Evolutionary conservation across 306 rosid genomes (phyloP), one percentile per base, ranked within the genome.

Genomic region (Lathyrus tuberosus): DNA sequence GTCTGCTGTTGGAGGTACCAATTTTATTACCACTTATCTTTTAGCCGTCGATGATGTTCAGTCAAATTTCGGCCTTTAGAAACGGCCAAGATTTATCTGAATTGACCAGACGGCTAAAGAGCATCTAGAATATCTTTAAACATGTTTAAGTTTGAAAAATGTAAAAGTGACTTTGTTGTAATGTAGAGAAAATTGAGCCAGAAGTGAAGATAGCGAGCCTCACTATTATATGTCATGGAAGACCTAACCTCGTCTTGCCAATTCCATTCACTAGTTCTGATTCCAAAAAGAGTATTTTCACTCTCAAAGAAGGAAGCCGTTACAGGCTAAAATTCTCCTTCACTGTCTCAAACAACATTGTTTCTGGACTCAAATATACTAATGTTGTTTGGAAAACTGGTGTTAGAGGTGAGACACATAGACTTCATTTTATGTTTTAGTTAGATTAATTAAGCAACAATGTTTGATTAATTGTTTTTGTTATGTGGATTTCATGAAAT

Each of bases 291-390:
- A 75, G 78, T 18, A 82, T 89, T 65, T 92, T 92, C 81, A 78
- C 78, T 7, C 80, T 77, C 9, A 92, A 86, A 82, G 95, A 89
- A 84, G 97, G 91, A 67, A 74, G 83, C 65, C 79, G 66, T 14
- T 87, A 86, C 80, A 81, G 84, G 47, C 75, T 88, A 28, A 82
- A 69, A 72, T 92, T 92, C 86, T 72, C 82, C 66, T 89, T 87
- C 73, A 46, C 58, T 3, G 97, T 92, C 70, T 62, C 79, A 56
- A 81, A 79, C 72, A 92, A 92, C 77, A 86, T 92, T 2, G 97
- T 92, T 42, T 89, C 95, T 6, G 97, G 97, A 78, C 89, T 92
- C 80, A 87, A 81, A 70, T 92, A 92, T 82, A 78, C 90, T 41
- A 92, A 88, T 67, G 76, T 62, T 12, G 95, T 92, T 62, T 92